phyloP scores from a whole-genome alignment of 2,329 filamentous ascomycete genomes.

The Ceratocystiopsis sp. region DNA sequence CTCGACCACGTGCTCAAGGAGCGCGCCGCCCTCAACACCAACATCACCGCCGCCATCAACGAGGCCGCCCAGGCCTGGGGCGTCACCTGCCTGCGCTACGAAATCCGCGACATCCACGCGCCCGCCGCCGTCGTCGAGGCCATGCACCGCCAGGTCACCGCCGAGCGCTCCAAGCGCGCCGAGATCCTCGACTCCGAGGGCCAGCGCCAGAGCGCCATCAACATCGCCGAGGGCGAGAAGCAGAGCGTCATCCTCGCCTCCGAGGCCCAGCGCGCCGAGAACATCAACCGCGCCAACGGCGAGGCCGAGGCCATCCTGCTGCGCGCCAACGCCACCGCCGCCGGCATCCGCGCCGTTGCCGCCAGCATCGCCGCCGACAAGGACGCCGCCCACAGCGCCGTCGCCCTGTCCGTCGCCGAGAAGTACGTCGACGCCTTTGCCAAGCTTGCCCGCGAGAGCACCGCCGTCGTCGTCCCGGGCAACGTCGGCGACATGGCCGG shows the following conservation, averaged over 20 bases:
- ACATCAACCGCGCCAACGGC: slow-evolving; percentile 84
- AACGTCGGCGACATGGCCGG: slow-evolving; percentile 92
- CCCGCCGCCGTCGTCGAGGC: slow-evolving; percentile 85
- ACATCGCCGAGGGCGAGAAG: slow-evolving; percentile 95
- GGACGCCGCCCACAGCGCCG: slow-evolving; percentile 60
- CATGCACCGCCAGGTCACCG: slow-evolving; percentile 97
- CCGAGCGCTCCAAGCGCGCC: slow-evolving; percentile 89
- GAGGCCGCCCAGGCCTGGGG: slow-evolving; percentile 96
- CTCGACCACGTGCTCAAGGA: slow-evolving; percentile 97
- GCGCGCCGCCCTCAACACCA: slow-evolving; percentile 85
- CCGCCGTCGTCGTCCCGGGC: slow-evolving; percentile 84
- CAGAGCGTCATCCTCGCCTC: slow-evolving; percentile 93
- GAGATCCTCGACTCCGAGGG: slow-evolving; percentile 96
- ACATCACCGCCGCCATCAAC: slow-evolving; percentile 98
- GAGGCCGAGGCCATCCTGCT: slow-evolving; percentile 84
- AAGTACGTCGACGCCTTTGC: slow-evolving; percentile 91
- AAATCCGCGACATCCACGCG: slow-evolving; percentile 96
- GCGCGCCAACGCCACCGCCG: slow-evolving; percentile 70
- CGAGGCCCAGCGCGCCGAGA: slow-evolving; percentile 74
- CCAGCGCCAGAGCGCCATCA: slow-evolving; percentile 93
- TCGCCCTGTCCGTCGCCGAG: slow-evolving; percentile 81
- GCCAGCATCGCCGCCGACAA: slow-evolving; percentile 56
- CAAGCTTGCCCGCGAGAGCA: slow-evolving; percentile 86
- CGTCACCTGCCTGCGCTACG: slow-evolving; percentile 87
- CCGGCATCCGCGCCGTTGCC: slow-evolving; percentile 76